Evolutionary conservation across 2,329 filamentous ascomycete genomes (phyloP).

Genomic region (Gliomastix tumulicola): DNA sequence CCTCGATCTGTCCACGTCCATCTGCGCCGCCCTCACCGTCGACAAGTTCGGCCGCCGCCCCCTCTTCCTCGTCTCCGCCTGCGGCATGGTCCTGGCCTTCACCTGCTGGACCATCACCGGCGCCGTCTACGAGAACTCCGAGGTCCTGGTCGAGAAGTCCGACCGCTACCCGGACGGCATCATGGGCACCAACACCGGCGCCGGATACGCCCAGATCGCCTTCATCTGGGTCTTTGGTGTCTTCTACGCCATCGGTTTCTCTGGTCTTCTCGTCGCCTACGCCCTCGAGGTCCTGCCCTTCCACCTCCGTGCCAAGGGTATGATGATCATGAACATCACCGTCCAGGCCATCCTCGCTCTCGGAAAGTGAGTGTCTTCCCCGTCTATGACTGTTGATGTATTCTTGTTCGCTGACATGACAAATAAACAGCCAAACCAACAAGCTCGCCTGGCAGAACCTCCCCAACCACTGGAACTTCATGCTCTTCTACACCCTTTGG

Average conservation of each 20-base stretch:
- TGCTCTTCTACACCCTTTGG: constrained; percentile 60
- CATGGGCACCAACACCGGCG: constrained; percentile 28
- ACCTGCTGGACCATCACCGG: constrained; percentile 45
- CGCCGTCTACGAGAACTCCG: constrained; percentile 41
- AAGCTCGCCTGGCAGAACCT: constrained; percentile 55
- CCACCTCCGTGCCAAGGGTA: constrained; percentile 49
- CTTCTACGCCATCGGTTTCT: constrained; percentile 55
- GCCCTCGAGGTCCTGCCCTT: constrained; percentile 53
- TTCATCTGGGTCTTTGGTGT: constrained; percentile 54
- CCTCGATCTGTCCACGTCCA: constrained; percentile 49
- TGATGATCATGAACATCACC: constrained; percentile 59
- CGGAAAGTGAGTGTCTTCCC: constrained; percentile 40
- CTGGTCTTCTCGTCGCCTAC: constrained; percentile 49
- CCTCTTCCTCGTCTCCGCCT: constrained; percentile 42
- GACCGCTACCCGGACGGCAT: constrained; percentile 10
- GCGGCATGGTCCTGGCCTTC: constrained; percentile 40
- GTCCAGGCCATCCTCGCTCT: constrained; percentile 56
- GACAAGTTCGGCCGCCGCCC: constrained; percentile 45
- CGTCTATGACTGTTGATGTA: background rate
- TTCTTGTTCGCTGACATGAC: background rate
- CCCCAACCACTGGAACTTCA: constrained; percentile 56
- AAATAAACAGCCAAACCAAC: constrained; percentile 56
- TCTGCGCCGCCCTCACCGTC: constrained; percentile 42
- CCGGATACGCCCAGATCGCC: constrained; percentile 47
- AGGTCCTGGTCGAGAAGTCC: constrained; percentile 5